Base-by-base conservation (phyloP, 257 asterid genomes). In the Haberlea rhodopensis region DNA sequence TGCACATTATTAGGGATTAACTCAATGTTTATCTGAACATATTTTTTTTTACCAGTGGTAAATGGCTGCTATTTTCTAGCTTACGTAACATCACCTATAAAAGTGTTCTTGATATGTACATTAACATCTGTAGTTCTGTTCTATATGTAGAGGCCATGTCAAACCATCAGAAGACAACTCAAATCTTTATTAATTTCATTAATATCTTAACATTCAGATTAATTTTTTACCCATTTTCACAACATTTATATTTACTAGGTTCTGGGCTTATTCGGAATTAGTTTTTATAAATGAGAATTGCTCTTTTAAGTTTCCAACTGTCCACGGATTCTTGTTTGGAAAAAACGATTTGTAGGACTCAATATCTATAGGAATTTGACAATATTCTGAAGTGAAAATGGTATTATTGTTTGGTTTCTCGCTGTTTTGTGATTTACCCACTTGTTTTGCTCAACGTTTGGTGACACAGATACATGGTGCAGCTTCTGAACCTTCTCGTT, bases 401-500 rank as follows among this genome's bases (percentile, higher is more conserved):
- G 27, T 57, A 66, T 8, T 73, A 18, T 46, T 34, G 48, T 64
- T 61, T 48, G 20, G n/a, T 57, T 64, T 23, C 18, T 28, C 51
- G 19, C 52, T 54, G 52, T 69, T 57, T 72, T 46, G 58, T 53
- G 71, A 59, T 59, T 70, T 45, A 66, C 69, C 65, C 46, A 66
- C 58, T 65, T 23, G 62, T 64, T 63, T 54, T 78, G 37, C 66
- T 71, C 43, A 27, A 48, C 25, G 60, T 20, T 63, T 72, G 75
- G 63, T 43, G 51, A 73, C 68, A 40, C 97, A 92, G 99, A 63
- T 84, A 87, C 57, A 89, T 89, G 96, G 99, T 86, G 83, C 97
- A 87, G 66, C 94, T 94, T 64, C 80, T 94, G 59, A 85, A 90
- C 78, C 96, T 90, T 66, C 76, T 94, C 34, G 75, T 94, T 70